Conservation (phyloP, 805 yeast species). For the Grigorovia transvaalensis region DNA sequence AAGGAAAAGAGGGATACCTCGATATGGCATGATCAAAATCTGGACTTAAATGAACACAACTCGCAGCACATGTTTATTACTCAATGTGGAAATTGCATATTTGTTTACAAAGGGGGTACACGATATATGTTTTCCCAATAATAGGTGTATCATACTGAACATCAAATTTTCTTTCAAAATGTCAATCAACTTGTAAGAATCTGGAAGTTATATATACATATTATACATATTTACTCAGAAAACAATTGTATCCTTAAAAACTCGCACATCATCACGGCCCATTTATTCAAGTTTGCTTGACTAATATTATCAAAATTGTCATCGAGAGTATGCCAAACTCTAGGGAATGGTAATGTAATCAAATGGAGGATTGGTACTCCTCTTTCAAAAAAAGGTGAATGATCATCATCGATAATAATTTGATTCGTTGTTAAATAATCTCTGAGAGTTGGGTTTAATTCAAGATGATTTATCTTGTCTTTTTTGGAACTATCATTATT, state of each 20-base stretch:
- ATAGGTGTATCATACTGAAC: too few relatives aligned
- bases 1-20: too few relatives aligned
- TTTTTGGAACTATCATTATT: background rate
- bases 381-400: slow-evolving; percentile 37
- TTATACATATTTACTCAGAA: too few relatives aligned
- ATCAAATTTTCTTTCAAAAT: too few relatives aligned
- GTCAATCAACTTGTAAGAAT: too few relatives aligned
- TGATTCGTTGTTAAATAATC: slow-evolving; percentile 5
- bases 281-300: slow-evolving; percentile 32
- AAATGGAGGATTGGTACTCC: slow-evolving; percentile 43
- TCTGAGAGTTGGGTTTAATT: slow-evolving; percentile 9
- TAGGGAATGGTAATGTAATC: slow-evolving; percentile 44
- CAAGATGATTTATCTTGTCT: background rate
- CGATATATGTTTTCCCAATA: too few relatives aligned
- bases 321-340: slow-evolving; percentile 40
- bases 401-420: slow-evolving; percentile 37
- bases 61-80: too few relatives aligned
- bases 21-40: too few relatives aligned
- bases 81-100: too few relatives aligned
- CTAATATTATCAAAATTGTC: slow-evolving; percentile 39
- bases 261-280: slow-evolving; percentile 35
- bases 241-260: slow-evolving; percentile 22
- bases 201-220: too few relatives aligned
- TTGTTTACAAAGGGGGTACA: too few relatives aligned
- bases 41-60: too few relatives aligned